Base-by-base conservation (phyloP, 306 rosid species). In the Castanea sativa region DNA sequence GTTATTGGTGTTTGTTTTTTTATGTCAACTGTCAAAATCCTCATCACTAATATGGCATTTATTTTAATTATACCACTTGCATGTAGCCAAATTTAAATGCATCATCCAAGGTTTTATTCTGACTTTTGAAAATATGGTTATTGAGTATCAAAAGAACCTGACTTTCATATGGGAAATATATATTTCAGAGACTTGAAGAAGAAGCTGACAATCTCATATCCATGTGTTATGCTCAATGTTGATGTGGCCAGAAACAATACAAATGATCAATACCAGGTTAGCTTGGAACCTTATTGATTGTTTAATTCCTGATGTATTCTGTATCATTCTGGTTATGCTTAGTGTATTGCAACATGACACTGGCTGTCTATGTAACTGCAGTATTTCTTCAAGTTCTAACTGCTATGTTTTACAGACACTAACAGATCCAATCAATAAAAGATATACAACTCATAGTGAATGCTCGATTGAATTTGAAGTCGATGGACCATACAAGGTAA, bases 381-480 rank as follows among this genome's bases (percentile, higher is more conserved):
- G n/a, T 18, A 63, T 77, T 74, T 23, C 71, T 81, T 81, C 64
- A 77, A 59, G 78, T 84, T 80, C 79, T 72, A 71, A 74, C 72
- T 76, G 9, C 83, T 79, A 29, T 78, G 81, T 74, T 78, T 83
- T 67, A 57, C 93, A 95, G 99, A 91, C 93, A 18, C 97, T 95
- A 74, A 79, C 85, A 51, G 96, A 92, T 88, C 86, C 92, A 33
- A 63, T 79, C 35, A 81, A 80, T 80, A 95, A 91, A 88, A 83
- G 85, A 69, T 95, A 95, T 82, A 68, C 90, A 77, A 90, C 93
- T 80, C 97, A 80, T 64, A 95, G 99, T 80, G 99, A 95, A 85
- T 95, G 99, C 86, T 95, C 98, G 49, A 95, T 95, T 87, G 99
- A 95, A 85, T 95, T 95, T 83, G 99, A 95, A 88, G 98, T 95